Percentiles rank a stretch among this genome's conserved stretches.
These are phyloP conservation scores for Caryopteris hybrid DNA, from an alignment of 305 asterid genomes.

Conservation along the genomic window DNA sequence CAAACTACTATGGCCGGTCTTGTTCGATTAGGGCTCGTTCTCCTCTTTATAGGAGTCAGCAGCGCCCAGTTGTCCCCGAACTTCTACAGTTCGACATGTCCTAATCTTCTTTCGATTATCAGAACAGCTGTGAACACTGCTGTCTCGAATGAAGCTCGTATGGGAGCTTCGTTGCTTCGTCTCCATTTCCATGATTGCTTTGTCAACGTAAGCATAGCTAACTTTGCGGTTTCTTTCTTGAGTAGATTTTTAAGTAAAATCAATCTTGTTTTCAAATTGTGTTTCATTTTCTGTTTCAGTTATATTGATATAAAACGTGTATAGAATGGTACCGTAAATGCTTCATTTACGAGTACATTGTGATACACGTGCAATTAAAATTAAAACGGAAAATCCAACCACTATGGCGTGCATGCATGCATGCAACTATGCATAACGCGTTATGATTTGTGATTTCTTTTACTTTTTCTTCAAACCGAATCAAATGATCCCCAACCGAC, in stretches of 20 bases:
- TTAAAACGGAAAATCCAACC: too few species aligned
- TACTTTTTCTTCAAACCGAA: neutral
- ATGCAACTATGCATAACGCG: neutral
- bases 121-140: constrained; percentile 43
- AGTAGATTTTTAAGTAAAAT: too few species aligned
- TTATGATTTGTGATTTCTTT: neutral
- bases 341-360: too few species aligned
- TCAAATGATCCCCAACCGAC: neutral
- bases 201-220: constrained; percentile 35
- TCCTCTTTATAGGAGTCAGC: constrained; percentile 31
- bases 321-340: too few species aligned
- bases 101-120: constrained; percentile 41
- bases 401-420: constrained; percentile 7
- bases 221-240: neutral
- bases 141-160: constrained; percentile 46
- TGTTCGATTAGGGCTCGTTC: constrained; percentile 23
- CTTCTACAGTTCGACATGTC: constrained; percentile 50
- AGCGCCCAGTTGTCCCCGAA: constrained; percentile 56
- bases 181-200: constrained; percentile 85
- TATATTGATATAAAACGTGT: too few species aligned
- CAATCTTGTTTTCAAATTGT: too few species aligned
- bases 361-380: too few species aligned
- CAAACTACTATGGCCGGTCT: constrained; percentile 9
- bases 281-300: too few species aligned
- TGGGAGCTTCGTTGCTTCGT: constrained; percentile 88